Evolutionary conservation across 306 rosid genomes (phyloP).

Genomic region (Pterocarpus macrocarpus): DNA sequence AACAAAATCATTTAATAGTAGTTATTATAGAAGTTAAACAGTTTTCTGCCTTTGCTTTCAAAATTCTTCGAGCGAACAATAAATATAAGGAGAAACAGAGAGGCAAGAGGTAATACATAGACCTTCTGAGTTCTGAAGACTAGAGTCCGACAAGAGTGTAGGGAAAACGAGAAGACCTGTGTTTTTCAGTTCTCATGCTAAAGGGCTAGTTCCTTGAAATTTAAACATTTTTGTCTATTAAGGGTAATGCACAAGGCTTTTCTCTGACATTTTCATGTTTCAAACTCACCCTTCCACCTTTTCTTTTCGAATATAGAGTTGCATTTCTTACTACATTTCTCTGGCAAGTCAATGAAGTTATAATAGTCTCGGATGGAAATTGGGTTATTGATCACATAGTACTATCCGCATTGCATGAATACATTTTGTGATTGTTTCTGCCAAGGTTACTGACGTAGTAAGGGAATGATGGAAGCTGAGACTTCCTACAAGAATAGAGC

Average conservation of each 20-base stretch:
- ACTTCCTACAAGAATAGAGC: conserved; percentile 37
- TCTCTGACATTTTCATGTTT: no score
- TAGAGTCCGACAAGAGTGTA: background rate
- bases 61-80: background rate
- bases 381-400: background rate
- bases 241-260: no score
- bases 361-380: no score
- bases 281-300: no score
- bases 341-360: no score
- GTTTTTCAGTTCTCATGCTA: background rate
- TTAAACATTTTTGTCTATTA: background rate
- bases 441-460: conserved; percentile 4
- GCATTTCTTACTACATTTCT: no score
- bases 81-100: background rate
- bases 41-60: background rate
- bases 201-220: background rate
- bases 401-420: background rate
- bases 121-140: background rate
- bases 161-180: background rate
- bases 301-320: no score
- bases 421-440: background rate
- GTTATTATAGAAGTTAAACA: conserved; percentile 17
- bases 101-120: background rate
- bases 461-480: conserved; percentile 41
- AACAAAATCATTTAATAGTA: no score